Conservation (phyloP, 2,329 filamentous ascomycete genomes). For the Whalleya microplaca region DNA sequence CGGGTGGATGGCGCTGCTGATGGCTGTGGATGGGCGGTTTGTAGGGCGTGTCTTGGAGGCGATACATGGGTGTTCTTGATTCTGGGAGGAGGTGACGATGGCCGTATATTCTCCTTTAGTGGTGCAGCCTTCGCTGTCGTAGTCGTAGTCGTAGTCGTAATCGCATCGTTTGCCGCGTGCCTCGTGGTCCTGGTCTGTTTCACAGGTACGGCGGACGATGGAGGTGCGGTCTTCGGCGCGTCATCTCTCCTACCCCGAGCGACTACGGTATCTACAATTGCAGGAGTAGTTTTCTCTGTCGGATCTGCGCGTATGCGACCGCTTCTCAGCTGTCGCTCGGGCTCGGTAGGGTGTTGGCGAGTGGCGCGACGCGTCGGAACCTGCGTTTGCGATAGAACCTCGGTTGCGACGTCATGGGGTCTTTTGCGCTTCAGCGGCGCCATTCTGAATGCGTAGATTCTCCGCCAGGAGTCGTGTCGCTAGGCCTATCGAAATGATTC, state of each 20-base stretch:
- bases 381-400: slow-evolving; percentile 3
- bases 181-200: slow-evolving; percentile 23
- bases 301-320: slow-evolving; percentile 30
- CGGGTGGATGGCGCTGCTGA: not conserved
- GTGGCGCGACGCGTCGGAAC: slow-evolving; percentile 33
- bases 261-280: slow-evolving; percentile 1
- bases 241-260: slow-evolving; percentile 11
- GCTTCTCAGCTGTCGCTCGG: slow-evolving; percentile 32
- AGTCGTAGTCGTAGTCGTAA: not conserved
- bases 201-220: not conserved
- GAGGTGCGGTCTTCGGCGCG: slow-evolving; percentile 22
- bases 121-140: not conserved
- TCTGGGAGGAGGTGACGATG: slow-evolving; percentile 1
- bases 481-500: not conserved
- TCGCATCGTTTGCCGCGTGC: not conserved
- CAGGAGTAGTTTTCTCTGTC: slow-evolving; percentile 6
- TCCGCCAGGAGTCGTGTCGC: not conserved
- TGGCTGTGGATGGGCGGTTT: not conserved
- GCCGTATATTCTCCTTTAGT: slow-evolving; percentile 21
- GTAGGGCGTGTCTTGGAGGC: not conserved
- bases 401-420: slow-evolving; percentile 29
- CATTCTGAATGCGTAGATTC: slow-evolving; percentile 22
- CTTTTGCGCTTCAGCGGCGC: slow-evolving; percentile 38
- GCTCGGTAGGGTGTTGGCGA: slow-evolving; percentile 30
- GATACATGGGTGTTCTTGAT: not conserved